A percentile compares a stretch with the other conserved stretches of the same genome.
Conservation (phyloP, 2,329 filamentous ascomycete species). For the Fusarium veterinarium region DNA sequence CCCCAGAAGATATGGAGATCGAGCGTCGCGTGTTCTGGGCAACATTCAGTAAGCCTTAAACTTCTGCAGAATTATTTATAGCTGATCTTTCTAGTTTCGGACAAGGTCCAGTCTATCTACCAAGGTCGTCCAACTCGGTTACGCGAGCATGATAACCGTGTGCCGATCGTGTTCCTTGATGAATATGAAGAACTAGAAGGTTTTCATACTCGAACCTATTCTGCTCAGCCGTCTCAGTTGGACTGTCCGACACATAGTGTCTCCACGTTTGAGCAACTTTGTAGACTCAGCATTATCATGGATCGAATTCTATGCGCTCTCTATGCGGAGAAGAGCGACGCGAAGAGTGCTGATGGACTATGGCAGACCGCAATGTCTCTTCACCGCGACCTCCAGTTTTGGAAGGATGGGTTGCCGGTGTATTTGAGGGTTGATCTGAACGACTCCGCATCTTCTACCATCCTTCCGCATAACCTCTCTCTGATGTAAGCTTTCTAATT, state of each 20-base stretch:
- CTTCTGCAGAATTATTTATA: rapidly evolving
- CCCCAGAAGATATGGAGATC: constrained; percentile 58
- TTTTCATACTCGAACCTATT: constrained; percentile 57
- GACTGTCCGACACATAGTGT: constrained; percentile 54
- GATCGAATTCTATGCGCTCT: constrained; percentile 57
- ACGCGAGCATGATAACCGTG: constrained; percentile 56
- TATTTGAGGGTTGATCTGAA: constrained; percentile 46
- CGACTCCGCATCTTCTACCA: constrained; percentile 40
- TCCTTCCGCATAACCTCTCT: constrained; percentile 16
- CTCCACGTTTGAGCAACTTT: constrained; percentile 55
- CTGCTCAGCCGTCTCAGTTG: constrained; percentile 40
- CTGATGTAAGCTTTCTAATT: too few species aligned
- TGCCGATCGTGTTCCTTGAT: constrained; percentile 59
- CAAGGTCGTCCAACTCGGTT: constrained; percentile 61
- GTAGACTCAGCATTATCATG: constrained; percentile 58
- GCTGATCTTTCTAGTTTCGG: constrained; percentile 43
- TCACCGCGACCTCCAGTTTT: constrained; percentile 53
- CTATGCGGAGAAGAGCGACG: constrained; percentile 53
- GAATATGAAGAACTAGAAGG: constrained; percentile 62
- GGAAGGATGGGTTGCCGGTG: constrained; percentile 53
- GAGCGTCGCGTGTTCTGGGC: constrained; percentile 52
- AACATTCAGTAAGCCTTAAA: constrained; percentile 19
- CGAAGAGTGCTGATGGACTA: constrained; percentile 44
- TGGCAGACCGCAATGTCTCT: constrained; percentile 48
- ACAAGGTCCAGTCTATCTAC: constrained; percentile 65